A percentile compares a stretch with the other conserved stretches of the same genome.
Conservation (phyloP, 306 rosid genomes). For the Abrus pulchellus region DNA sequence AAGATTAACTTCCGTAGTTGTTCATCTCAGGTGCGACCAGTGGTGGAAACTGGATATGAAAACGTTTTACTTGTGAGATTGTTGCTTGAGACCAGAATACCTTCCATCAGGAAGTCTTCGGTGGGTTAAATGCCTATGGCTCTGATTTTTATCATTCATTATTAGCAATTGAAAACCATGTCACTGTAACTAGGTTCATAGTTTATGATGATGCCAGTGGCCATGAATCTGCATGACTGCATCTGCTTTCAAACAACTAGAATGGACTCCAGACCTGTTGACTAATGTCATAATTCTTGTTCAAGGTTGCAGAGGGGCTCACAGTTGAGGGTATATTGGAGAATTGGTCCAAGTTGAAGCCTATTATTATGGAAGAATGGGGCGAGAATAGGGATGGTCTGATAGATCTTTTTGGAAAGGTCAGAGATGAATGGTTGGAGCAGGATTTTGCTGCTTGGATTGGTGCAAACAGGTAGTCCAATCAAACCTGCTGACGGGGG, state of each 20-base stretch:
- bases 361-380: slow-evolving; percentile 84
- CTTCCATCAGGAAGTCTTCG: slow-evolving; percentile 77
- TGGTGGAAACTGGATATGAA: slow-evolving; percentile 97
- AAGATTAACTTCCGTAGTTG: slow-evolving; percentile 39
- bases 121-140: slow-evolving; percentile 58
- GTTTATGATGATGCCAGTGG: slow-evolving; percentile 9
- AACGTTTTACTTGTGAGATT: slow-evolving; percentile 85
- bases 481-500: slow-evolving; percentile 26
- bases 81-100: slow-evolving; percentile 76
- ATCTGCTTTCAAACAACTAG: slow-evolving; percentile 29
- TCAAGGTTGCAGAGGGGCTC: slow-evolving; percentile 89
- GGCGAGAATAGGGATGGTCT: slow-evolving; percentile 76
- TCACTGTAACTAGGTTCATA: slow-evolving; percentile 12
- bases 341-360: slow-evolving; percentile 84
- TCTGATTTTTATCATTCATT: slow-evolving; percentile 28
- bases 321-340: slow-evolving; percentile 83
- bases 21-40: slow-evolving; percentile 87
- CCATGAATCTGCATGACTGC: slow-evolving; percentile 31
- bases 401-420: slow-evolving; percentile 79
- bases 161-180: slow-evolving; percentile 8
- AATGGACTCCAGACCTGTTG: slow-evolving; percentile 31
- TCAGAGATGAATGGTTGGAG: slow-evolving; percentile 93
- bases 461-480: slow-evolving; percentile 88
- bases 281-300: slow-evolving; percentile 51
- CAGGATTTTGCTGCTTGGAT: slow-evolving; percentile 83